Percentiles rank a stretch among this genome's conserved stretches.
Evolutionary conservation across 2,329 filamentous ascomycete genomes (phyloP).

Genomic region (Botrytis byssoidea): DNA sequence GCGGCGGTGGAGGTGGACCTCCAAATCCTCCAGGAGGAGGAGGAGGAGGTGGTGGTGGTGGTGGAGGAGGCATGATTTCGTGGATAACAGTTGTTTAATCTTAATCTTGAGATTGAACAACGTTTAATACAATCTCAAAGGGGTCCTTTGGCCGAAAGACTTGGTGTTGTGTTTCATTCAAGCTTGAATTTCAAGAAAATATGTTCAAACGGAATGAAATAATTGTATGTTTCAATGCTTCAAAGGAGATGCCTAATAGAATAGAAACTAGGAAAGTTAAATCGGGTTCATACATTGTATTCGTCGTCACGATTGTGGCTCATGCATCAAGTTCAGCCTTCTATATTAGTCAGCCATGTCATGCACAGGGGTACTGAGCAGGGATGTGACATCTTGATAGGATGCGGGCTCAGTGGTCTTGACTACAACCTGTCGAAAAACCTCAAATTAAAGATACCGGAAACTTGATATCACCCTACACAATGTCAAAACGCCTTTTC

Average conservation of each 20-base stretch:
- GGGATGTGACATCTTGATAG: neutral
- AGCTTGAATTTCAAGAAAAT: neutral
- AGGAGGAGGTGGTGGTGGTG: conserved; percentile 58
- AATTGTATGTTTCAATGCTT: neutral
- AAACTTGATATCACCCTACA: conserved; percentile 21
- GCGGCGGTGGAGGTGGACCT: conserved; percentile 42
- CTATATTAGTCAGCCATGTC: conserved; percentile 18
- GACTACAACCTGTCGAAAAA: conserved; percentile 5
- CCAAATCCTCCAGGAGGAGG: conserved; percentile 46
- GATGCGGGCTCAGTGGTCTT: neutral
- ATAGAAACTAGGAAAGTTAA: conserved; percentile 18
- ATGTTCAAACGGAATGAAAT: neutral
- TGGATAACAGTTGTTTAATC: conserved; percentile 7
- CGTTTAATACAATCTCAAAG: neutral
- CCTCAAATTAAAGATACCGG: conserved; percentile 20
- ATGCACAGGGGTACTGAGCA: neutral
- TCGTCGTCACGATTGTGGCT: conserved; percentile 27
- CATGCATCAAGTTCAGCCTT: conserved; percentile 23
- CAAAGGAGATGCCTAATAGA: conserved; percentile 13
- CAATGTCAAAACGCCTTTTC: conserved; percentile 44
- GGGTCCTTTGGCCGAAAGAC: neutral
- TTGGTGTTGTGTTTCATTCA: neutral
- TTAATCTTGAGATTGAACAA: neutral
- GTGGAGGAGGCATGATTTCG: conserved; percentile 53
- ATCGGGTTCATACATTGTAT: conserved; percentile 13